Evolutionary conservation across 2,329 filamentous ascomycete species (phyloP).

Genomic region (Colletotrichum musicola): DNA sequence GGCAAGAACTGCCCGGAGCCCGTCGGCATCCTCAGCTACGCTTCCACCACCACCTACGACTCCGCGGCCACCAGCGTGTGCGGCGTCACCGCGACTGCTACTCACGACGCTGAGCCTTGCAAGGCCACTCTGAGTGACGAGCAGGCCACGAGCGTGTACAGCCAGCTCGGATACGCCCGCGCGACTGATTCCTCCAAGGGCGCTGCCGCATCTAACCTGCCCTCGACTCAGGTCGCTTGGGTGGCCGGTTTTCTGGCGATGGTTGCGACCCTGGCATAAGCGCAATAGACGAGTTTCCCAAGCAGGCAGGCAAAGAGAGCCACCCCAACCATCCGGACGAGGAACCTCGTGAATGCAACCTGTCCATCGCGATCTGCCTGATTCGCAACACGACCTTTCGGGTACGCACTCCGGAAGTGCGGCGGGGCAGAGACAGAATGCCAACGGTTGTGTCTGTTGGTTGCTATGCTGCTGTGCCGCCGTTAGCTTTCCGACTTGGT

Average conservation of each 20-base stretch:
- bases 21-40: constrained; percentile 34
- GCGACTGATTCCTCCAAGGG: constrained; percentile 32
- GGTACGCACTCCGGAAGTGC: not conserved
- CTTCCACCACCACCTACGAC: constrained; percentile 36
- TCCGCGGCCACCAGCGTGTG: constrained; percentile 36
- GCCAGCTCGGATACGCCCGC: constrained; percentile 27
- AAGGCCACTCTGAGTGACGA: constrained; percentile 33
- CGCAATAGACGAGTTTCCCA: not conserved
- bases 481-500: not conserved
- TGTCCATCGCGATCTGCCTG: constrained; percentile 18
- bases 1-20: constrained; percentile 35
- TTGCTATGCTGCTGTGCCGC: constrained; percentile 8
- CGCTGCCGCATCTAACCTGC: constrained; percentile 12
- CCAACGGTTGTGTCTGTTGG: no score
- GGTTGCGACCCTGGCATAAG: constrained; percentile 21
- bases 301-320: not conserved
- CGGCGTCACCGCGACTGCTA: constrained; percentile 35
- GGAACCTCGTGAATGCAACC: not conserved
- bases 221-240: constrained; percentile 16
- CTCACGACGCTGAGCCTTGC: constrained; percentile 35
- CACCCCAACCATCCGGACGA: constrained; percentile 5
- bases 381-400: constrained; percentile 11
- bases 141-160: constrained; percentile 36
- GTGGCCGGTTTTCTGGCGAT: constrained; percentile 19
- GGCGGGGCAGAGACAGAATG: not conserved